A percentile compares a stretch with the other conserved stretches of the same genome.
Conservation (phyloP, 192 early-diverging fungal genomes). For the Chytriomyces sp. region DNA sequence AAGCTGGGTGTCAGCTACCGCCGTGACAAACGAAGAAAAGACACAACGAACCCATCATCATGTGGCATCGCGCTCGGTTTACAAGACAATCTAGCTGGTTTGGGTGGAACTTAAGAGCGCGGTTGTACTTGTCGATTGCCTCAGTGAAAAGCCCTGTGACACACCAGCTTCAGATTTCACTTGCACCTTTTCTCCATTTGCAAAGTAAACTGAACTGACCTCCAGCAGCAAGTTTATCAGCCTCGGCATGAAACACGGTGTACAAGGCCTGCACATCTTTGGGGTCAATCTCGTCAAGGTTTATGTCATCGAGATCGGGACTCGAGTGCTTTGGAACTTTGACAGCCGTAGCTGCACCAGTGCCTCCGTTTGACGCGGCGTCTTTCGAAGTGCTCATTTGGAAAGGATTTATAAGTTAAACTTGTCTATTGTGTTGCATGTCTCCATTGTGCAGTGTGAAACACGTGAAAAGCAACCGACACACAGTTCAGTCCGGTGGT, state of each 20-base stretch:
- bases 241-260: conserved; percentile 38
- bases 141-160: conserved; percentile 34
- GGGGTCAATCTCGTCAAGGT: conserved; percentile 26
- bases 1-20: not conserved
- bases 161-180: not conserved
- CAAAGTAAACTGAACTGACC: not conserved
- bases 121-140: conserved; percentile 40
- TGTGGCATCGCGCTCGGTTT: conserved; percentile 47
- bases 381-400: too few relatives aligned
- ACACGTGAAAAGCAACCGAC: too few relatives aligned
- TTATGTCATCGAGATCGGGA: not conserved
- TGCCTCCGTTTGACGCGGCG: too few relatives aligned
- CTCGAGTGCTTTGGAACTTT: not conserved
- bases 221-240: conserved; percentile 36
- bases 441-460: too few relatives aligned
- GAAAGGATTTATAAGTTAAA: too few relatives aligned
- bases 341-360: not conserved
- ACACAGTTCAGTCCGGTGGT: too few relatives aligned
- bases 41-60: conserved; percentile 35
- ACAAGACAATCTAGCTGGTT: conserved; percentile 48
- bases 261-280: conserved; percentile 41
- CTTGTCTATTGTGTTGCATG: too few relatives aligned
- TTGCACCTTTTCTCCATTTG: not conserved
- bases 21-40: not conserved
- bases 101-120: conserved; percentile 39